Percentiles rank a stretch among this genome's conserved stretches.
phyloP scores from a whole-genome alignment of 805 yeast genomes.

The Candida chilensis region DNA sequence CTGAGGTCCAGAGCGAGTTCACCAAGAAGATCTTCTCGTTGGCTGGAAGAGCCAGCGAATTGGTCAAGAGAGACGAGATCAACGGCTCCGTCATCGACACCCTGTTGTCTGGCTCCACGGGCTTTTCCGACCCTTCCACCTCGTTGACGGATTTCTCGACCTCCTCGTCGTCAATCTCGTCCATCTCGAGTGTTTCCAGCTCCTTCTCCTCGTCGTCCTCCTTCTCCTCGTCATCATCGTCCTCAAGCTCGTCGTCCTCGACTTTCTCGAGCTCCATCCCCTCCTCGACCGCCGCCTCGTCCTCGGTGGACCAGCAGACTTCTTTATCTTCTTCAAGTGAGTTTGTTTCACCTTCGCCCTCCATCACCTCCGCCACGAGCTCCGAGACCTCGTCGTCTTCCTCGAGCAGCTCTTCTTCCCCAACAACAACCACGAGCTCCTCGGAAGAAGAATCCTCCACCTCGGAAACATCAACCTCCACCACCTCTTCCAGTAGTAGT shows the following conservation, averaged over 20 bases:
- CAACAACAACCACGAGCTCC: not conserved
- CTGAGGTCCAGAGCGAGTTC: no score
- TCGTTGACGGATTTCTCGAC: no score
- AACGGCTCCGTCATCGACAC: no score
- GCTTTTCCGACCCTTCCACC: no score
- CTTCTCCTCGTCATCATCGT: constrained; percentile 8
- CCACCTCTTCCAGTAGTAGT: not conserved
- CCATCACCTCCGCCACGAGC: constrained; percentile 1
- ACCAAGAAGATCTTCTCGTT: no score
- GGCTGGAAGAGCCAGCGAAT: no score
- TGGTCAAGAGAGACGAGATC: no score
- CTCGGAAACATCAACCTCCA: constrained; percentile 1
- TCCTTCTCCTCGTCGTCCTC: constrained; percentile 10
- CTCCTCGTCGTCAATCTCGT: no score
- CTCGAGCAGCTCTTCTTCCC: not conserved
- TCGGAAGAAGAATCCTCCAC: not conserved
- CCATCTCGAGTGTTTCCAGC: constrained; percentile 8
- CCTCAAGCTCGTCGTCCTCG: constrained; percentile 7
- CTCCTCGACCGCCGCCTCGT: constrained; percentile 2
- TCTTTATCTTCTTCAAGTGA: no score
- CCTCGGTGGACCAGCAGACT: no score
- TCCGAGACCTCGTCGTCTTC: not conserved
- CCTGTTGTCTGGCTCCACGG: no score
- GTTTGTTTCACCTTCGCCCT: no score
- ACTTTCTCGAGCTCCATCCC: constrained; percentile 5